A percentile compares a stretch with the other conserved stretches of the same genome.
phyloP scores from a whole-genome alignment of 2,329 filamentous ascomycete genomes.

The Apiospora pterosperma region DNA sequence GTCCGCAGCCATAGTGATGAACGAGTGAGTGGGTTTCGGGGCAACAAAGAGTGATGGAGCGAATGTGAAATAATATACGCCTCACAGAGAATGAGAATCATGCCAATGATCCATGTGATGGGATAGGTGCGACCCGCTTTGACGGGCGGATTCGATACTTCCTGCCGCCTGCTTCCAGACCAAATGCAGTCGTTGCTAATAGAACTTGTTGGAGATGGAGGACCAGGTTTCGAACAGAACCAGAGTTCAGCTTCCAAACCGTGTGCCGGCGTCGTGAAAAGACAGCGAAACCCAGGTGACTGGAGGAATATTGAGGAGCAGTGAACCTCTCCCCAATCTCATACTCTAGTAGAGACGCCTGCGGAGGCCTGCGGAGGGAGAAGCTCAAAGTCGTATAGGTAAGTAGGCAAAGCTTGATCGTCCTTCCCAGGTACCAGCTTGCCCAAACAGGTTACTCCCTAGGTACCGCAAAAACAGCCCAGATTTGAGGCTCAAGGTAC shows the following conservation, averaged over 20 bases:
- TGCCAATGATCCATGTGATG: neutral
- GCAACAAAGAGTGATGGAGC: neutral
- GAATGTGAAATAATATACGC: neutral
- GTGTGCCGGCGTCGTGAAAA: neutral
- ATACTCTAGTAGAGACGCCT: neutral
- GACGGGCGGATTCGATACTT: neutral
- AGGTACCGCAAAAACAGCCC: neutral
- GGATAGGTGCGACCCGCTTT: neutral
- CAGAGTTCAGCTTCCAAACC: neutral
- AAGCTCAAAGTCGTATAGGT: neutral
- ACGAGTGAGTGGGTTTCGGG: neutral
- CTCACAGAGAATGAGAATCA: neutral
- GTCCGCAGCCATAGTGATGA: neutral
- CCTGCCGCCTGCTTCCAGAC: neutral
- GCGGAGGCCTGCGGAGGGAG: neutral
- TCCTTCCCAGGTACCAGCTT: neutral
- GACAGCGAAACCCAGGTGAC: neutral
- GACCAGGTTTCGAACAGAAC: neutral
- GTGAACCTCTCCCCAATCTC: neutral
- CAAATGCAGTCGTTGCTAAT: neutral
- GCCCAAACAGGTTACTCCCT: neutral
- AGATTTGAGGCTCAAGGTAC: neutral
- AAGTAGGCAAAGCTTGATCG: neutral
- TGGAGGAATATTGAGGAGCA: neutral
- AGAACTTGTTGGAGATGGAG: neutral